Percentiles rank a stretch among this genome's conserved stretches.
phyloP scores from a whole-genome alignment of 2,329 filamentous ascomycete genomes.

The Arthroderma uncinatum region DNA sequence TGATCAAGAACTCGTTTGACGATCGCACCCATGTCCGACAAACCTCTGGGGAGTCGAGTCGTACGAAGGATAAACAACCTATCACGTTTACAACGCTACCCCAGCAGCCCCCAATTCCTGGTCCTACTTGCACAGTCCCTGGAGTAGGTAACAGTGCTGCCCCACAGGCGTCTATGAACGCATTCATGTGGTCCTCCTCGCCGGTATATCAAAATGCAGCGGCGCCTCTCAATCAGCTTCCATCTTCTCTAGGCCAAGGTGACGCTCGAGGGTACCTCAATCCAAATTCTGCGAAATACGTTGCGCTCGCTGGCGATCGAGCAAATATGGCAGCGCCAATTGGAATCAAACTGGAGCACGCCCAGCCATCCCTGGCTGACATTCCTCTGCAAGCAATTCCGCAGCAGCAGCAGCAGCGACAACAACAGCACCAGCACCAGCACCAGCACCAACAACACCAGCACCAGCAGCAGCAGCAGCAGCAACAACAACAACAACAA shows the following conservation, averaged over 20 bases:
- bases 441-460: too few species aligned
- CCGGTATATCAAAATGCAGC: not conserved
- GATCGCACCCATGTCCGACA: conserved; percentile 5
- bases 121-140: not conserved
- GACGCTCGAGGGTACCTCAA: not conserved
- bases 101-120: conserved; percentile 1
- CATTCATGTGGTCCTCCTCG: conserved; percentile 3
- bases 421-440: too few species aligned
- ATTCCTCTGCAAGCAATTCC: not conserved
- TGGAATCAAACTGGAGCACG: not conserved
- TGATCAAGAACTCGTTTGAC: conserved; percentile 14
- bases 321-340: not conserved
- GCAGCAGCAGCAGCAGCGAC: not conserved
- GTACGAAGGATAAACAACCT: not conserved
- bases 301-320: not conserved
- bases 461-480: too few species aligned
- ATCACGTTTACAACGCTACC: not conserved
- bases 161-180: not conserved
- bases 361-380: not conserved
- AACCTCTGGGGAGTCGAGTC: conserved; percentile 7
- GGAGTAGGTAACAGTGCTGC: not conserved
- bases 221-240: not conserved
- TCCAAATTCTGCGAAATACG: not conserved
- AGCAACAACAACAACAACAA: not conserved
- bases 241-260: not conserved